Conservation (phyloP, 179 eudicot species). For the Vitellaria paradoxa region DNA sequence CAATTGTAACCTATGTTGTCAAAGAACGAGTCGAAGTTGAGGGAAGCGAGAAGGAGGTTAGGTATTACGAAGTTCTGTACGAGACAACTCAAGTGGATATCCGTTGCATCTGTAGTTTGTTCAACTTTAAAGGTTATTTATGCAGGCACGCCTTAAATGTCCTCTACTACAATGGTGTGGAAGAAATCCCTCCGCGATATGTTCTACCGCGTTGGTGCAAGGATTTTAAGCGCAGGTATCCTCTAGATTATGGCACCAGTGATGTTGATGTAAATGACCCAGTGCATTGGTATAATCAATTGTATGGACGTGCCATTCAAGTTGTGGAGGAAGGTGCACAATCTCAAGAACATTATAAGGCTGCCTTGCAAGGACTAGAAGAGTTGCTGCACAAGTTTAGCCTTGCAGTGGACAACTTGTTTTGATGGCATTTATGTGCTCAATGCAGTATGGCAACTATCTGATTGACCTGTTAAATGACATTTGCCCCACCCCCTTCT, state of each 20-base stretch:
- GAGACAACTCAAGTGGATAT: slow-evolving; percentile 28
- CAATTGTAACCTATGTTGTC: slow-evolving; percentile 35
- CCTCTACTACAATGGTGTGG: slow-evolving; percentile 31
- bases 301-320: slow-evolving; percentile 20
- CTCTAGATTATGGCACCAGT: slow-evolving; percentile 24
- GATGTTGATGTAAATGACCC: slow-evolving; percentile 28
- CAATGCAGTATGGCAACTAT: background rate
- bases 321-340: slow-evolving; percentile 32
- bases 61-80: slow-evolving; percentile 28
- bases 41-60: slow-evolving; percentile 29
- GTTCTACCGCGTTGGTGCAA: slow-evolving; percentile 33
- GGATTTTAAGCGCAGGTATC: slow-evolving; percentile 46
- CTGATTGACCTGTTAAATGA: background rate
- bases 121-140: slow-evolving; percentile 34
- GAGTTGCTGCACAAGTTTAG: slow-evolving; percentile 18
- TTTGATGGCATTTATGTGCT: slow-evolving; percentile 6
- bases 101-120: slow-evolving; percentile 35
- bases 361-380: slow-evolving; percentile 25
- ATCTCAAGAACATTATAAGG: slow-evolving; percentile 27
- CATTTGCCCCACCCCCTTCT: background rate
- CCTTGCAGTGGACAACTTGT: slow-evolving; percentile 15
- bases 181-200: slow-evolving; percentile 33
- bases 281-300: slow-evolving; percentile 19
- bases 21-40: slow-evolving; percentile 31
- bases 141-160: slow-evolving; percentile 40